These are phyloP conservation scores for Onygenales sp. DNA, from an alignment of 2,329 filamentous ascomycete species.

Conservation along the genomic window DNA sequence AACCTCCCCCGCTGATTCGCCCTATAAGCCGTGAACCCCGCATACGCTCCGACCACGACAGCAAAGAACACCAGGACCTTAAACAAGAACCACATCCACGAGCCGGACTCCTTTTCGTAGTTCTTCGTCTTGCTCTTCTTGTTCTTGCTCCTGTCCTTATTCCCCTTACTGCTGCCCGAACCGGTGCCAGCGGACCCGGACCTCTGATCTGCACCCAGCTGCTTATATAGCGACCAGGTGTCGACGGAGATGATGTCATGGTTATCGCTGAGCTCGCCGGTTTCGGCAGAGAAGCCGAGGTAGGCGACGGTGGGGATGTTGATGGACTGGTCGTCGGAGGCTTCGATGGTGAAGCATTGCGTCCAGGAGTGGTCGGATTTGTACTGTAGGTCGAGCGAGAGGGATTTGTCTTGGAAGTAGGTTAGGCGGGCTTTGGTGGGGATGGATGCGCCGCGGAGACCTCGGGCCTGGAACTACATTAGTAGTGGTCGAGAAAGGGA, in stretches of 20 bases:
- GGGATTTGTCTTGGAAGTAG: conserved; percentile 91
- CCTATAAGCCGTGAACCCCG: conserved; percentile 77
- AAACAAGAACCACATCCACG: conserved; percentile 65
- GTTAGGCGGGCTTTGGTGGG: conserved; percentile 82
- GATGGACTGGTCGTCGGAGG: conserved; percentile 54
- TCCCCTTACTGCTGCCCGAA: conserved; percentile 17
- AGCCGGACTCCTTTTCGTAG: conserved; percentile 23
- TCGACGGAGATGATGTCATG: conserved; percentile 88
- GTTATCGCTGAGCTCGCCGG: conserved; percentile 92
- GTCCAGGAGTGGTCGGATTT: conserved; percentile 83
- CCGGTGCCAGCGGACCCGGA: conserved; percentile 15
- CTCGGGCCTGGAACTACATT: conserved; percentile 51
- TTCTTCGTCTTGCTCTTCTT: conserved; percentile 13
- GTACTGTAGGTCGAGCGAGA: conserved; percentile 89
- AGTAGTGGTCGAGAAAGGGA: not conserved
- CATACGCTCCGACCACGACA: conserved; percentile 64
- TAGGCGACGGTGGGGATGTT: conserved; percentile 67
- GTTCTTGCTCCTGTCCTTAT: conserved; percentile 17
- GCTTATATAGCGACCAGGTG: conserved; percentile 80
- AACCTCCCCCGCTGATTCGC: conserved; percentile 41
- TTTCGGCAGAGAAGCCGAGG: conserved; percentile 62
- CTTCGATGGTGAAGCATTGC: conserved; percentile 66
- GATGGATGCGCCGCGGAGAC: conserved; percentile 68
- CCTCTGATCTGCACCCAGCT: conserved; percentile 24
- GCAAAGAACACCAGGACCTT: conserved; percentile 72